phyloP scores from a whole-genome alignment of 768 basidiomycete genomes.

The Neoboletus subvelutipes region DNA sequence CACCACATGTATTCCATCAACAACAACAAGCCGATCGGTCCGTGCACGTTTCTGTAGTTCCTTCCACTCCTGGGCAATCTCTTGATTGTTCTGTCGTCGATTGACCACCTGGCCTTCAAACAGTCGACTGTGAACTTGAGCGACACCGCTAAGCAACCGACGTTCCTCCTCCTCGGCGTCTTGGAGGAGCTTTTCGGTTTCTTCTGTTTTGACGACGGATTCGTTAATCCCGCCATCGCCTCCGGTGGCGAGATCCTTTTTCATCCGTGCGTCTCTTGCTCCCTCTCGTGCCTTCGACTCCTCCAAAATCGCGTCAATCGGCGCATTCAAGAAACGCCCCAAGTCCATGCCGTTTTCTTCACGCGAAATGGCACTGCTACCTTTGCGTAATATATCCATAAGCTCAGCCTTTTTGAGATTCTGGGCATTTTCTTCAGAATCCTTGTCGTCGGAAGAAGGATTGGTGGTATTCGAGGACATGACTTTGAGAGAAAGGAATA shows the following conservation, averaged over 20 bases:
- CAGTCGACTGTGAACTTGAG: constrained; percentile 55
- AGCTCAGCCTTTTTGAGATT: constrained; percentile 45
- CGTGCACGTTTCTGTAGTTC: constrained; percentile 46
- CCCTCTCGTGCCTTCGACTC: constrained; percentile 45
- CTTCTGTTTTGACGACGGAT: constrained; percentile 16
- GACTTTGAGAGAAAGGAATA: constrained; percentile 64
- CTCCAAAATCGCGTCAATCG: constrained; percentile 44
- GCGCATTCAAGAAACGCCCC: constrained; percentile 43
- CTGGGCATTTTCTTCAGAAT: constrained; percentile 28
- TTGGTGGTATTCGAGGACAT: constrained; percentile 44
- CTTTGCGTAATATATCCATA: constrained; percentile 55
- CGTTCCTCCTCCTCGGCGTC: constrained; percentile 57
- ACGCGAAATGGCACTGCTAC: constrained; percentile 51
- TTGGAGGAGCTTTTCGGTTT: constrained; percentile 31
- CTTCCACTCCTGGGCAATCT: constrained; percentile 48
- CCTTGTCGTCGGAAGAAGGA: constrained; percentile 16
- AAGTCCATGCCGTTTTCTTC: constrained; percentile 42
- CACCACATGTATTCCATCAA: constrained; percentile 38
- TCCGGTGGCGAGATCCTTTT: constrained; percentile 36
- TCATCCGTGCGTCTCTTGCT: constrained; percentile 45
- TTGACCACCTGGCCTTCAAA: constrained; percentile 53
- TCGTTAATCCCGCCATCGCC: constrained; percentile 1
- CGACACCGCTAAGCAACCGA: constrained; percentile 51
- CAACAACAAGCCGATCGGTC: constrained; percentile 38
- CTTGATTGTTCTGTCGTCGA: constrained; percentile 35